phyloP scores from a whole-genome alignment of 345 rosid species.

The Eucalyptus rudis region DNA sequence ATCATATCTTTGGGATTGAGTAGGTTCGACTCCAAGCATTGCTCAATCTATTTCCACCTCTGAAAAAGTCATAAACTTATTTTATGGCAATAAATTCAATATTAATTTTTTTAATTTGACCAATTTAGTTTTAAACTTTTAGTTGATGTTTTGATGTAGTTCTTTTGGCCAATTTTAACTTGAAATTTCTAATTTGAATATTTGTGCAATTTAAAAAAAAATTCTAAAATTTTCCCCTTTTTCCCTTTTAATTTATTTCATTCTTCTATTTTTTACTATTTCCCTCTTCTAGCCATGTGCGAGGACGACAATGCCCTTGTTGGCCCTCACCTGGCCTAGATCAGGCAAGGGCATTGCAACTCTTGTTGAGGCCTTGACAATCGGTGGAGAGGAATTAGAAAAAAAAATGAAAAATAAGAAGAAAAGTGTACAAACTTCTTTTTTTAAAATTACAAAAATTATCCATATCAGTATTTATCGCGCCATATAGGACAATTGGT shows the following conservation, averaged over 20 bases:
- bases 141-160: neutral
- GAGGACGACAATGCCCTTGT: accelerated
- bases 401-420: too few relatives aligned
- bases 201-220: neutral
- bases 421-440: accelerated
- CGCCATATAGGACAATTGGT: accelerated
- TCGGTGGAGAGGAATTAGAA: neutral
- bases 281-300: accelerated
- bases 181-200: accelerated
- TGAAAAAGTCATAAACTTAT: too few relatives aligned
- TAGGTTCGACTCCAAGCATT: neutral
- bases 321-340: neutral
- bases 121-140: neutral
- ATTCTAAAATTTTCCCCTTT: neutral
- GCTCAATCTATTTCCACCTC: neutral
- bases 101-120: neutral
- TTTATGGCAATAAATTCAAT: neutral
- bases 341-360: neutral
- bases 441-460: too few relatives aligned
- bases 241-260: too few relatives aligned
- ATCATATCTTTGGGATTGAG: neutral
- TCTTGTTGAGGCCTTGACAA: neutral
- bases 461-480: accelerated
- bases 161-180: neutral
- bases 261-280: neutral